Conservation (phyloP, 2,329 filamentous ascomycete genomes). For the Aspergillus ochraceus region DNA sequence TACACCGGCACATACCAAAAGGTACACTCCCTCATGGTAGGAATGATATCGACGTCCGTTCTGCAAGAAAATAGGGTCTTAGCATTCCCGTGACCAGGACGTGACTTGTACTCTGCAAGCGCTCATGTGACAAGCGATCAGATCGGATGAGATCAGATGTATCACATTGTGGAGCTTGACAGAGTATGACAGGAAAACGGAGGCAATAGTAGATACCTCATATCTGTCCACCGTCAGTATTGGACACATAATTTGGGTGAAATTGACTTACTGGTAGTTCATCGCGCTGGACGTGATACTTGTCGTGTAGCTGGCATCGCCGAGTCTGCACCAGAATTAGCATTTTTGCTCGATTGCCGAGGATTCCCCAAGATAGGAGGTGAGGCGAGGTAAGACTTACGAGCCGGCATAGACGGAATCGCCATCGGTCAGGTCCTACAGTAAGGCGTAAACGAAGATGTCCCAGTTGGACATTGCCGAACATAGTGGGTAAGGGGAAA, state of each 20-base stretch:
- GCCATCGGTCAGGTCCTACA: constrained; percentile 24
- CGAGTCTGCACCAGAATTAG: constrained; percentile 19
- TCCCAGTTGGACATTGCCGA: background rate
- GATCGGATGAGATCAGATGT: background rate
- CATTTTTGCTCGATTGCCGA: background rate
- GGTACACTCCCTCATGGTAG: constrained; percentile 32
- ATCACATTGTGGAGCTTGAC: too few species aligned
- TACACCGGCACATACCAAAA: constrained; percentile 22
- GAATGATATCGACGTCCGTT: constrained; percentile 36
- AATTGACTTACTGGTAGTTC: constrained; percentile 29
- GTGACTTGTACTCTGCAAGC: background rate
- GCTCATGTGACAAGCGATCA: background rate
- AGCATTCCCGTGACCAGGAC: background rate
- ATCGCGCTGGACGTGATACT: constrained; percentile 33
- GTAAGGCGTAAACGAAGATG: background rate
- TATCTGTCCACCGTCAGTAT: constrained; percentile 26
- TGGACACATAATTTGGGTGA: background rate
- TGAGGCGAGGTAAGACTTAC: constrained; percentile 19
- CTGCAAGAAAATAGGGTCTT: constrained; percentile 13
- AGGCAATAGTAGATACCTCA: constrained; percentile 23
- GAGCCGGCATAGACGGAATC: constrained; percentile 28
- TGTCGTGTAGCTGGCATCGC: constrained; percentile 30
- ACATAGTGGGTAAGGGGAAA: background rate
- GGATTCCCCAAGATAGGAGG: background rate
- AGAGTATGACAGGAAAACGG: too few species aligned